Base-by-base conservation (phyloP, 805 yeast species). In the Saccharomycopsis guyanensis region DNA sequence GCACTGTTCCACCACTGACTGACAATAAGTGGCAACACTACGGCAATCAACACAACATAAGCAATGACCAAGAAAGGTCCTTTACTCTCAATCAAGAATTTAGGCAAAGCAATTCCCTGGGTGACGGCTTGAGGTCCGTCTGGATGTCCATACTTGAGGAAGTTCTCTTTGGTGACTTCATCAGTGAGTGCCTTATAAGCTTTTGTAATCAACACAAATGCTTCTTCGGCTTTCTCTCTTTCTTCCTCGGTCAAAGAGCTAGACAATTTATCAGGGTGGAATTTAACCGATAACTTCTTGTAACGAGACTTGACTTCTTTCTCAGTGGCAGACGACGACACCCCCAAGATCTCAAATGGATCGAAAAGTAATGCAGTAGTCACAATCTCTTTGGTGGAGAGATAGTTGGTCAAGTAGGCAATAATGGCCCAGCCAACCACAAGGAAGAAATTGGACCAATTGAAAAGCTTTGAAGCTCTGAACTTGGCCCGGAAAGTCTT, bases 141-240 rank as follows among this genome's bases (percentile, higher is more conserved):
- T 3, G 99, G 99, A 61, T 94, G 96, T 42, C 99, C 99, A 59
- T 82, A 93, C 56, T 77, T 80, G 57, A 82, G 68, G 62, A 76
- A 88, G 61, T 93, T 93, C 56, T 85, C 86, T 57, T 78, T 83
- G 2, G 86, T 79, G 8, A 71, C 73, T 55, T 86, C 96, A 64
- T 93, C 97, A 12, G 98, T 94, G 53, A 93, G 74, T 0, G 98
- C 86, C 64, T 88, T 85, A 66, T 94, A 88, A 22, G 99, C 99
- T 64, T 86, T 85, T 49, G 86, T 82, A 57, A 93, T 84, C 55
- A 77, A 72, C 33, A 89, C 91, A 63, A 77, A 93, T 36, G 75
- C 75, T 46, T 81, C 78, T 64, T 91, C 97, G 63, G 84, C 68
- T 22, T 66, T 73, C 35, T 65, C 63, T 54, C 70, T 73, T 53